Percentiles rank a stretch among this genome's conserved stretches.
phyloP scores from a whole-genome alignment of 148 eudicot species.

The Pouteria glomerata region DNA sequence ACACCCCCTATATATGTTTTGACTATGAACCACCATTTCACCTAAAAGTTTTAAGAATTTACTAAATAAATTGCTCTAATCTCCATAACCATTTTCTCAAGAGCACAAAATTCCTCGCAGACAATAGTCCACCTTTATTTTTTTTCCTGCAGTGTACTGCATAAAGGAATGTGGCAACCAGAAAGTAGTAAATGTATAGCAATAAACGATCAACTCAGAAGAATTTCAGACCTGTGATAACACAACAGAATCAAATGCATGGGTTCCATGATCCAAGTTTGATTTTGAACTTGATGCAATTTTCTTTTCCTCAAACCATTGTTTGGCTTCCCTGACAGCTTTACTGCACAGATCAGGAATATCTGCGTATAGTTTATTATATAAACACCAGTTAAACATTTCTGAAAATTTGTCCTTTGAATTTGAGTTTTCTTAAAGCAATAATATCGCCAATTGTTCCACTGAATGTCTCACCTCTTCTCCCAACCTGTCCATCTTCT shows the following conservation, averaged over 20 bases:
- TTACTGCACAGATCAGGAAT: constrained; percentile 38
- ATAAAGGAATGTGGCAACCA: not conserved
- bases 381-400: not conserved
- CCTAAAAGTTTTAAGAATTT: too few relatives aligned
- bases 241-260: constrained; percentile 22
- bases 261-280: constrained; percentile 26
- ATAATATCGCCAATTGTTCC: constrained; percentile 23
- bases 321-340: constrained; percentile 75
- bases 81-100: too few relatives aligned
- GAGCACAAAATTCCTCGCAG: too few relatives aligned
- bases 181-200: not conserved
- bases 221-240: constrained; percentile 40
- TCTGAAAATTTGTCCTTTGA: not conserved
- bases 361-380: constrained; percentile 19
- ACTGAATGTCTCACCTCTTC: constrained; percentile 16
- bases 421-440: not conserved
- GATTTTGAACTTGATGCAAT: constrained; percentile 42
- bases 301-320: constrained; percentile 76
- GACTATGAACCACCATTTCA: too few relatives aligned
- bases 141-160: too few relatives aligned
- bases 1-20: too few relatives aligned
- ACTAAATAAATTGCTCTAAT: too few relatives aligned
- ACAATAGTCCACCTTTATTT: too few relatives aligned
- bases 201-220: constrained; percentile 10
- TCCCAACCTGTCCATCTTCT: constrained; percentile 20